Base-by-base conservation (phyloP, 805 yeast species). In the Lipomyces japonicus region DNA sequence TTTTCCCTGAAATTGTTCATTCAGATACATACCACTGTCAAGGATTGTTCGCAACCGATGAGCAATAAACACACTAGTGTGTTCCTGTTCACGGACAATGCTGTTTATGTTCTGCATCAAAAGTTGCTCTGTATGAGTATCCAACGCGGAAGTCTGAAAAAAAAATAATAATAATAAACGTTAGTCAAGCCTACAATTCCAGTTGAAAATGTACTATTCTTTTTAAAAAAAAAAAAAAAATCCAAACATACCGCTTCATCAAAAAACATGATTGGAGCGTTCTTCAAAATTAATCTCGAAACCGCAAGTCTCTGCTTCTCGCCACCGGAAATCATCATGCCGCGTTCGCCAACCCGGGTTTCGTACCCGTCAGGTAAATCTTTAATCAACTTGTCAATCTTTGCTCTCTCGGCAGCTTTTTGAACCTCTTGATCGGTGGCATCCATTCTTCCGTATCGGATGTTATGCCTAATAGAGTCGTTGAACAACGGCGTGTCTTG, bases 261-360 rank as follows among this genome's bases (percentile, higher is more conserved):
- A 60, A 93, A 90, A 67, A 93, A 91, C 48, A 95, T 85, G 42
- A 93, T 87, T 24, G 93, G 91, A 0, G 97, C 80, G 56, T 80
- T 75, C 67, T 93, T 93, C 59, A 93, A 70, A 39, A 93, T 68
- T n/a, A 93, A 78, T 57, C 98, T 76, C 0, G 97, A 93, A 58
- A 93, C 88, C 0, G 98, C 97, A 38, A 93, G 73, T 55, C 98
- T 73, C 69, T 93, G 98, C 66, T 93, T 90, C 66, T 93, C 98
- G 53, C 98, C 98, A n/a, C 98, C 98, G 23, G 96, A 88, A 41
- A 93, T 90, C 98, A 93, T 93, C 77, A 93, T 76, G n/a, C 98
- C 98, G 3, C 75, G 74, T 67, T 93, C 98, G 42, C 98, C 98
- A 16, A 93, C 98, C 50, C 86, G 74, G 0, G 97, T 93, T 25